Evolutionary conservation across 805 yeast species (phyloP).

Genomic region (Kazachstania kunashirensis): DNA sequence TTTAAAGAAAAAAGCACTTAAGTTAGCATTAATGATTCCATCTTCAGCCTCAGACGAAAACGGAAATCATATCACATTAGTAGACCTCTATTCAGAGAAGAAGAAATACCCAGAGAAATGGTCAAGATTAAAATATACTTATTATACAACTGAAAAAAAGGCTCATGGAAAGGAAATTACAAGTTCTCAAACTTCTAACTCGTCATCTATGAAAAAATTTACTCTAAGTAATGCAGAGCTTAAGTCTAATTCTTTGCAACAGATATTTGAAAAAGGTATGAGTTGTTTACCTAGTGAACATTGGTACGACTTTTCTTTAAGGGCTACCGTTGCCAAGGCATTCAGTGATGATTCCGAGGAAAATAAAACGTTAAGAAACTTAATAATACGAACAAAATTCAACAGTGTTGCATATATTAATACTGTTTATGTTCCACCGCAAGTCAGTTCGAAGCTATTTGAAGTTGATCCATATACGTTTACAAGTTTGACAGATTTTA

Average conservation of each 20-base stretch:
- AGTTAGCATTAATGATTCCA: conserved; percentile 48
- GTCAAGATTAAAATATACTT: conserved; percentile 46
- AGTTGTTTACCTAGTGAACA: conserved; percentile 49
- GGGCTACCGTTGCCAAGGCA: conserved; percentile 60
- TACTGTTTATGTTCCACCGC: conserved; percentile 46
- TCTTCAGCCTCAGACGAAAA: conserved; percentile 34
- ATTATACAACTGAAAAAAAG: conserved; percentile 28
- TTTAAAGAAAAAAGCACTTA: conserved; percentile 38
- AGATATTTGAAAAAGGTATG: conserved; percentile 53
- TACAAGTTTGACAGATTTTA: conserved; percentile 57
- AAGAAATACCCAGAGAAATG: conserved; percentile 45
- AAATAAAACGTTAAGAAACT: conserved; percentile 44
- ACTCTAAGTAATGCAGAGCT: conserved; percentile 47
- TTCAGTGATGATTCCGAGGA: conserved; percentile 50
- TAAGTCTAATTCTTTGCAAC: conserved; percentile 44
- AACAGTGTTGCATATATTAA: conserved; percentile 56
- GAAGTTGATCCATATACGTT: conserved; percentile 65
- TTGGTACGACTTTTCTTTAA: conserved; percentile 54
- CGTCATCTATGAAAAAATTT: conserved; percentile 36
- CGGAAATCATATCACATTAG: conserved; percentile 35
- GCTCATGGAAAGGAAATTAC: conserved; percentile 17
- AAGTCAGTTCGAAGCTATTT: conserved; percentile 54
- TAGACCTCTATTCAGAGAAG: conserved; percentile 37
- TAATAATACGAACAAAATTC: conserved; percentile 55
- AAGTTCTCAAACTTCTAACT: background rate